Evolutionary conservation across 129 eudicot species (phyloP).

Genomic region (Apium graveolens): DNA sequence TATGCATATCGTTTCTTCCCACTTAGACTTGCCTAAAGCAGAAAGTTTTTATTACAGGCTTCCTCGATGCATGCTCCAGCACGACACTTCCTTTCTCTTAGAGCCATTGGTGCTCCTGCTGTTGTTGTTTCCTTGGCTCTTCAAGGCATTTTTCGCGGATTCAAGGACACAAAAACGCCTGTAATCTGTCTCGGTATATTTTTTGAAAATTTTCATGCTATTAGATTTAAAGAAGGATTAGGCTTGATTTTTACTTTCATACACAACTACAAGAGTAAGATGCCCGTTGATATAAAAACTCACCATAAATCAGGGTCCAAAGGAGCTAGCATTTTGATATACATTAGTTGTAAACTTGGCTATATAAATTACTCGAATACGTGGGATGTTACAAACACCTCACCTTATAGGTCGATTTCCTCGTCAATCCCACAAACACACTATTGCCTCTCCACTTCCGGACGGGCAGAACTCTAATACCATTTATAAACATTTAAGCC

Average conservation of each 20-base stretch:
- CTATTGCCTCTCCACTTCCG: too few species aligned
- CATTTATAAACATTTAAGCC: too few species aligned
- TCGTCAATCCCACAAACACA: too few species aligned
- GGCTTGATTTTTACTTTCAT: neutral
- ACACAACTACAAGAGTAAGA: neutral
- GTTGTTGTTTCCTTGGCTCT: conserved; percentile 85
- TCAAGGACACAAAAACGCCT: conserved; percentile 89
- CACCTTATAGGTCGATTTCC: too few species aligned
- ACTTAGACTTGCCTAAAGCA: neutral
- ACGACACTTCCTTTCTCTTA: conserved; percentile 54
- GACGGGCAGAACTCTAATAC: too few species aligned
- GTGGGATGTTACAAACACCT: too few species aligned
- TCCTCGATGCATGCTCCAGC: conserved; percentile 79
- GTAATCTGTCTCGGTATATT: conserved; percentile 61
- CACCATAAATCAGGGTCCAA: too few species aligned
- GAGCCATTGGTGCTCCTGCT: conserved; percentile 97
- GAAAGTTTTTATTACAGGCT: conserved; percentile 32
- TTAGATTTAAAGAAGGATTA: neutral
- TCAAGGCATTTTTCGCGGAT: conserved; percentile 89
- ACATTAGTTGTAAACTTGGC: too few species aligned
- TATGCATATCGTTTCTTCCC: neutral
- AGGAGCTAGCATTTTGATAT: too few species aligned
- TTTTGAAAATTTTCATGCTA: neutral
- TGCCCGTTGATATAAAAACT: neutral
- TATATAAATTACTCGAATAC: too few species aligned